These are phyloP conservation scores for Leishmania turanica DNA, from an alignment of 208 protist species.

Conservation along the genomic window DNA sequence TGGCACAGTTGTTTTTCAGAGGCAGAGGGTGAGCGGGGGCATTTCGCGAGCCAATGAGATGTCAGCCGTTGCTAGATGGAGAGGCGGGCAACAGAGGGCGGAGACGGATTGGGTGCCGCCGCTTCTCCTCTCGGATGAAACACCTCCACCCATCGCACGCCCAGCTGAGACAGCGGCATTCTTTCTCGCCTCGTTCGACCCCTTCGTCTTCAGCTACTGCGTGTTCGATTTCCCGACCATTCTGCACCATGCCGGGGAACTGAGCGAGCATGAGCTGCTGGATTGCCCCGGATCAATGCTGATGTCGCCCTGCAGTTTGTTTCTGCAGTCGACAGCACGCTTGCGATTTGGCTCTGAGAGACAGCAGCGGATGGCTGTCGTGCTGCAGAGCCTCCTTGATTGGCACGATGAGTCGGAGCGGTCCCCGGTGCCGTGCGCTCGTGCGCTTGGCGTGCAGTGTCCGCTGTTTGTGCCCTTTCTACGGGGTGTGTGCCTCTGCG, in stretches of 20 bases:
- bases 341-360: constrained; percentile 21
- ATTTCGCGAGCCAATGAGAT: background rate
- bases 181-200: constrained; percentile 30
- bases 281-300: constrained; percentile 15
- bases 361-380: background rate
- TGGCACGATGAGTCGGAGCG: constrained; percentile 31
- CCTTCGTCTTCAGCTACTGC: constrained; percentile 50
- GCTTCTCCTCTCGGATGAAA: constrained; percentile 9
- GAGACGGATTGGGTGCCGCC: background rate
- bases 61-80: too few species aligned
- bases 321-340: constrained; percentile 3
- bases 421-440: constrained; percentile 10
- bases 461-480: constrained; percentile 36
- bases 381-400: constrained; percentile 29
- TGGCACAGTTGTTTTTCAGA: too few species aligned
- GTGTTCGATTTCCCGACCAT: constrained; percentile 44
- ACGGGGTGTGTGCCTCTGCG: constrained; percentile 36
- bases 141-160: constrained; percentile 30
- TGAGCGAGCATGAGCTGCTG: constrained; percentile 15
- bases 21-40: background rate
- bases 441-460: background rate
- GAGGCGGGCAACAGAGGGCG: background rate
- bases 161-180: constrained; percentile 28
- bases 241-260: constrained; percentile 10
- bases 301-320: constrained; percentile 31